phyloP scores from a whole-genome alignment of 176 grass and related monocot species.

The Carex pumila region DNA sequence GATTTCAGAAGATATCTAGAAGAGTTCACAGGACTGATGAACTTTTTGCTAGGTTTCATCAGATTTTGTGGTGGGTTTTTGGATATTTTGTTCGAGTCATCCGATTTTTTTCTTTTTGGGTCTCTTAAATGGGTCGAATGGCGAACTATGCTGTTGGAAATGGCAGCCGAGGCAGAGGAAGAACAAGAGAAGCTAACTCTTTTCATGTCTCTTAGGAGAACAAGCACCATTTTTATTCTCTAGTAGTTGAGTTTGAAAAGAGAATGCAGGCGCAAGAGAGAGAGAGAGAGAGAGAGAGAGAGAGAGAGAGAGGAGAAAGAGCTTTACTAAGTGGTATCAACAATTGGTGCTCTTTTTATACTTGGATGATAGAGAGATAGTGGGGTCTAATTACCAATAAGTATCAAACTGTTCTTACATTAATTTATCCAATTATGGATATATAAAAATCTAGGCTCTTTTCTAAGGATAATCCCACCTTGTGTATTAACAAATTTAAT shows the following conservation, averaged over 20 bases:
- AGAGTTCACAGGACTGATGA: conserved; percentile 43
- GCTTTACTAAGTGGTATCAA: background rate
- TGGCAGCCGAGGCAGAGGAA: conserved; percentile 41
- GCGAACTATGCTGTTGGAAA: conserved; percentile 45
- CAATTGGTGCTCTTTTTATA: conserved; percentile 17
- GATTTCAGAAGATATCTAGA: conserved; percentile 81
- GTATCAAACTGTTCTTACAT: background rate
- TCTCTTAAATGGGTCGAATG: conserved; percentile 39
- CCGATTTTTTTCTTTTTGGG: conserved; percentile 27
- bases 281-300: background rate
- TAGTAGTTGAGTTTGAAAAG: conserved; percentile 7
- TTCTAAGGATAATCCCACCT: background rate
- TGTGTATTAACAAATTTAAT: background rate
- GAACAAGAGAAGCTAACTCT: conserved; percentile 61
- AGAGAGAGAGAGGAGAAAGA: background rate
- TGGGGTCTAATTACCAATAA: background rate
- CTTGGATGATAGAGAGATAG: background rate
- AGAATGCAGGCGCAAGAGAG: background rate
- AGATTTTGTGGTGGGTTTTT: background rate
- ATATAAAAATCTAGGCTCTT: background rate
- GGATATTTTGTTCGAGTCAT: background rate
- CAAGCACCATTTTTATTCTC: conserved; percentile 35
- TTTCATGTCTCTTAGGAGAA: conserved; percentile 50
- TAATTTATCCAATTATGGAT: background rate
- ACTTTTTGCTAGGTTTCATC: background rate